Conservation (phyloP, 345 rosid genomes). For the Gossypium thurberi region DNA sequence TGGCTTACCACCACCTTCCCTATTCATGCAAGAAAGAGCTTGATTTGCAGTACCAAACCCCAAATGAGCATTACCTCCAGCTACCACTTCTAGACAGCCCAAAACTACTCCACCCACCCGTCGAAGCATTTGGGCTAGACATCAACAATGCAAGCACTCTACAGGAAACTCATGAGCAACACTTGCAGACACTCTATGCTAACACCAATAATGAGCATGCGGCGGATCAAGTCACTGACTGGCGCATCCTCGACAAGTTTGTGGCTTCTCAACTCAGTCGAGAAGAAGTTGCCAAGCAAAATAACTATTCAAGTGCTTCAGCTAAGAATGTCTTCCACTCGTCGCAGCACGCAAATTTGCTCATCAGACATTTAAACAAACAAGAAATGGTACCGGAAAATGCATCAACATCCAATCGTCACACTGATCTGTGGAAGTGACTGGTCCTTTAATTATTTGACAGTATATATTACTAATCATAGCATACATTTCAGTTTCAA, state of each 20-base stretch:
- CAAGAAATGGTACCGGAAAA: slow-evolving; percentile 30
- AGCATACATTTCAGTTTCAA: slow-evolving; percentile 21
- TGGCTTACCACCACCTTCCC: slow-evolving; percentile 34
- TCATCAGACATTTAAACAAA: slow-evolving; percentile 27
- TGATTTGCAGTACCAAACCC: slow-evolving; percentile 33
- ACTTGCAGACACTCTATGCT: slow-evolving; percentile 16
- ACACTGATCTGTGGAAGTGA: slow-evolving; percentile 49
- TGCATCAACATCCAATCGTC: slow-evolving; percentile 36
- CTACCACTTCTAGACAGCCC: slow-evolving; percentile 77
- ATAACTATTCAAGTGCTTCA: slow-evolving; percentile 19
- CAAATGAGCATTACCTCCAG: slow-evolving; percentile 51
- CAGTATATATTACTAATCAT: slow-evolving; percentile 26
- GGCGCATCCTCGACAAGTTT: slow-evolving; percentile 71
- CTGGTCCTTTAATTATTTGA: not conserved
- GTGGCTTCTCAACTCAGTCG: slow-evolving; percentile 75
- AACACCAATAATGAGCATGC: slow-evolving; percentile 22
- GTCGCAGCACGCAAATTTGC: slow-evolving; percentile 20
- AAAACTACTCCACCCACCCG: slow-evolving; percentile 33
- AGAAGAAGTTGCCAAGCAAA: slow-evolving; percentile 38
- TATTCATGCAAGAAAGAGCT: slow-evolving; percentile 60
- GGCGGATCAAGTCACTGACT: slow-evolving; percentile 50
- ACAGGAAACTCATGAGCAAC: slow-evolving; percentile 17
- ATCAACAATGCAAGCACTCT: slow-evolving; percentile 35
- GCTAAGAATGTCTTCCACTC: slow-evolving; percentile 14
- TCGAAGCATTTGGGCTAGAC: slow-evolving; percentile 30